Conservation (phyloP, 2,329 filamentous ascomycete species). For the Dothideomycetidae sp. region DNA sequence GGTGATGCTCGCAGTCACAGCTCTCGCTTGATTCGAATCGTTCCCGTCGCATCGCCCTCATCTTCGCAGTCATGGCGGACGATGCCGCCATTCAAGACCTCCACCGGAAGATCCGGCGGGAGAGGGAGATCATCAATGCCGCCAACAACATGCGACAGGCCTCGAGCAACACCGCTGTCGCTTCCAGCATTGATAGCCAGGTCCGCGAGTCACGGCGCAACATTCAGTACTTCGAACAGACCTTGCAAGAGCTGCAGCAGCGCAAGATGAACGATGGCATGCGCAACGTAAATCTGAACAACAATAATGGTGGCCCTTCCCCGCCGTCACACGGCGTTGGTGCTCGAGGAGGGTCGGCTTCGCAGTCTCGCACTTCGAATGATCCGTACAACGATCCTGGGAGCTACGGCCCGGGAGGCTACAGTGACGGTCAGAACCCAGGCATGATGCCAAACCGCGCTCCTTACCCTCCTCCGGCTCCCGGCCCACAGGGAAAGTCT, state of each 20-base stretch:
- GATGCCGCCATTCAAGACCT: constrained; percentile 62
- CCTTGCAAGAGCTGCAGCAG: constrained; percentile 74
- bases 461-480: constrained; percentile 61
- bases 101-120: constrained; percentile 92
- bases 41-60: not conserved
- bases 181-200: constrained; percentile 80
- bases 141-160: constrained; percentile 91
- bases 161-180: constrained; percentile 83
- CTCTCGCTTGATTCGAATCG: not conserved
- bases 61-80: constrained; percentile 36
- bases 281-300: constrained; percentile 49
- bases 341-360: constrained; percentile 18
- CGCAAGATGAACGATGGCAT: constrained; percentile 57
- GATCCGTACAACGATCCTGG: constrained; percentile 11
- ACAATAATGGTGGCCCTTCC: constrained; percentile 29
- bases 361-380: constrained; percentile 1
- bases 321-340: constrained; percentile 11
- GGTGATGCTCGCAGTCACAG: not conserved
- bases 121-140: constrained; percentile 87
- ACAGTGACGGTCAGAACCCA: constrained; percentile 48
- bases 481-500: constrained; percentile 50
- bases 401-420: constrained; percentile 44
- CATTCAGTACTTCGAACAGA: constrained; percentile 89
- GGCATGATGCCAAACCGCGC: constrained; percentile 70
- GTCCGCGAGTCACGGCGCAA: constrained; percentile 89